These are phyloP conservation scores for Trametes versicolor DNA, from an alignment of 1,284 basidiomycete genomes.

Conservation along the genomic window DNA sequence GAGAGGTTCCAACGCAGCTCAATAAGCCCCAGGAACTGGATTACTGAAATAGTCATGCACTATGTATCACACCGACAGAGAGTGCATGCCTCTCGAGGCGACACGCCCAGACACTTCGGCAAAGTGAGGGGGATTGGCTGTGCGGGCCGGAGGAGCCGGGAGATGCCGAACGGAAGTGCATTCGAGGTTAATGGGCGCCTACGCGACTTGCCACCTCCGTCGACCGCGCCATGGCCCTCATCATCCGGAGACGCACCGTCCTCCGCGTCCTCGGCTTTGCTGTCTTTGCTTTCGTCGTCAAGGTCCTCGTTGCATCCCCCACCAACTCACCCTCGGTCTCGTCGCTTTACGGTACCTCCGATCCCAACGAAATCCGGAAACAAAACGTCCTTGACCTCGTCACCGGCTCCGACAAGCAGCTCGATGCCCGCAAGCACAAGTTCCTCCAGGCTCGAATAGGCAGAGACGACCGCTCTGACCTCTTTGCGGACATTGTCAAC, in stretches of 20 bases:
- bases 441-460: constrained; percentile 90
- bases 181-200: background rate
- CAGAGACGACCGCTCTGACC: constrained; percentile 82
- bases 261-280: constrained; percentile 48
- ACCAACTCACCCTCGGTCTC: constrained; percentile 45
- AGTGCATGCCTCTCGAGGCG: no score
- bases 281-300: constrained; percentile 46
- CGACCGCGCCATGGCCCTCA: constrained; percentile 41
- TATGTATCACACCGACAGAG: no score
- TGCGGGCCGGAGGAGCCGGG: no score
- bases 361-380: constrained; percentile 69
- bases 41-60: no score
- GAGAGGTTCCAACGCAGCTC: no score
- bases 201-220: background rate
- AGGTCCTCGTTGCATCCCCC: constrained; percentile 58
- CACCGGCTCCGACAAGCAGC: constrained; percentile 80
- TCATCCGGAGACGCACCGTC: constrained; percentile 49
- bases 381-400: constrained; percentile 90
- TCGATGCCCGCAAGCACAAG: constrained; percentile 88
- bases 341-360: constrained; percentile 41
- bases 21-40: no score
- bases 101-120: no score
- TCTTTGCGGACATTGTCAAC: constrained; percentile 78
- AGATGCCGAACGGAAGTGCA: no score
- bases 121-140: no score